Conservation (phyloP, 2,329 filamentous ascomycete genomes). For the Alternaria arborescens region DNA sequence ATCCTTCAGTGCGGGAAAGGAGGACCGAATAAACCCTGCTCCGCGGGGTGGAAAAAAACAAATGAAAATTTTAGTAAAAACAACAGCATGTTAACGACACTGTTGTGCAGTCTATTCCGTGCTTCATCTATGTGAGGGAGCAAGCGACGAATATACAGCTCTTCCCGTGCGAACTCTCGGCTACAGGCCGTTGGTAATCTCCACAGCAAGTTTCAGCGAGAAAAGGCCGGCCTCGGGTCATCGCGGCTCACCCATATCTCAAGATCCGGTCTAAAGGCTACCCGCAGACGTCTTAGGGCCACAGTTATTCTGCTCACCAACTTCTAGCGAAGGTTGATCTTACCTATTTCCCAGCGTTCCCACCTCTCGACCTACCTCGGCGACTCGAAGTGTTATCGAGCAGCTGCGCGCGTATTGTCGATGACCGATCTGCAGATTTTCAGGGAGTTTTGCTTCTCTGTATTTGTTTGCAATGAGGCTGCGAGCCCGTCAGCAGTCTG, state of each 20-base stretch:
- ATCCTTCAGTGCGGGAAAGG: not conserved
- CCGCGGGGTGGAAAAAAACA: not conserved
- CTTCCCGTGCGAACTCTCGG: not conserved
- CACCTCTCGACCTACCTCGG: not conserved
- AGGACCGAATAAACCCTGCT: constrained; percentile 5
- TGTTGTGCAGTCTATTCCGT: not conserved
- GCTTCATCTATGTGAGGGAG: not conserved
- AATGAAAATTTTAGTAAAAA: not conserved
- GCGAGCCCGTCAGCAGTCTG: not conserved
- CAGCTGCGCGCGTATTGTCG: not conserved
- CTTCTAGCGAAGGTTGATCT: constrained; percentile 4
- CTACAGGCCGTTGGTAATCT: constrained; percentile 1
- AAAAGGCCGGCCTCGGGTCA: constrained; percentile 2
- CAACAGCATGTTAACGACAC: not conserved
- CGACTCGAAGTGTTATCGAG: not conserved
- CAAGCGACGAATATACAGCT: not conserved
- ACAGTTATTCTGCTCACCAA: not conserved
- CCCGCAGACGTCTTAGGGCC: not conserved
- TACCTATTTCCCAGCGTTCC: not conserved
- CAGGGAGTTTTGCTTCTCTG: not conserved
- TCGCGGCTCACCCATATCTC: not conserved
- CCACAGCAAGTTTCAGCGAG: not conserved
- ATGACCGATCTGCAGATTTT: constrained; percentile 2
- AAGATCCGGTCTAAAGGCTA: constrained; percentile 3
- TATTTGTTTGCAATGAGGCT: not conserved